These are phyloP conservation scores for Starmerella stellata DNA, from an alignment of 805 yeast genomes.

Conservation along the genomic window DNA sequence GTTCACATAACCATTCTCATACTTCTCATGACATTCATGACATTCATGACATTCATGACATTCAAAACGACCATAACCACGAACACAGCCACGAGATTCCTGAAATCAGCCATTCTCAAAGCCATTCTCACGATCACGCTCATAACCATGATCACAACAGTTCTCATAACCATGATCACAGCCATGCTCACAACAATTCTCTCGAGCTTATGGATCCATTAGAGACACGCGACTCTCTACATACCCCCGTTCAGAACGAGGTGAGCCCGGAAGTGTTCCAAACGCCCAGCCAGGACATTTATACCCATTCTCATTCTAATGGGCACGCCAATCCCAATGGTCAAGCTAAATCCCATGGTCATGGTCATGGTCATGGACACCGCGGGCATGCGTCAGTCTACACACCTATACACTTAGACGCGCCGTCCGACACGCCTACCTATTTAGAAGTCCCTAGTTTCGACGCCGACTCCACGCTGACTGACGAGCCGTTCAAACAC, in stretches of 20 bases:
- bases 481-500: too few species aligned
- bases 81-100: slow-evolving; percentile 5
- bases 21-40: too few species aligned
- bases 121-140: too few species aligned
- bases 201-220: too few species aligned
- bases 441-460: too few species aligned
- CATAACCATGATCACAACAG: slow-evolving; percentile 6
- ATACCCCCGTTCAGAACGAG: background rate
- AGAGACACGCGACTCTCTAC: background rate
- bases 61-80: too few species aligned
- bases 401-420: too few species aligned
- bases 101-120: background rate
- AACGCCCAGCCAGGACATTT: slow-evolving; percentile 14
- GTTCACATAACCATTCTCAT: too few species aligned
- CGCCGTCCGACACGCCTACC: too few species aligned
- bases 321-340: slow-evolving; percentile 3
- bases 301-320: slow-evolving; percentile 17
- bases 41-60: too few species aligned
- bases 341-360: slow-evolving; percentile 6
- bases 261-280: too few species aligned
- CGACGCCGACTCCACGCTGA: too few species aligned
- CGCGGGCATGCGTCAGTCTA: background rate
- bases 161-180: slow-evolving; percentile 1
- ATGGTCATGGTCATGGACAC: slow-evolving; percentile 3
- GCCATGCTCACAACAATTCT: slow-evolving; percentile 1